Evolutionary conservation across 1,284 basidiomycete genomes (phyloP), one percentile per base, ranked within the genome.

Genomic region (Pascua sp.): DNA sequence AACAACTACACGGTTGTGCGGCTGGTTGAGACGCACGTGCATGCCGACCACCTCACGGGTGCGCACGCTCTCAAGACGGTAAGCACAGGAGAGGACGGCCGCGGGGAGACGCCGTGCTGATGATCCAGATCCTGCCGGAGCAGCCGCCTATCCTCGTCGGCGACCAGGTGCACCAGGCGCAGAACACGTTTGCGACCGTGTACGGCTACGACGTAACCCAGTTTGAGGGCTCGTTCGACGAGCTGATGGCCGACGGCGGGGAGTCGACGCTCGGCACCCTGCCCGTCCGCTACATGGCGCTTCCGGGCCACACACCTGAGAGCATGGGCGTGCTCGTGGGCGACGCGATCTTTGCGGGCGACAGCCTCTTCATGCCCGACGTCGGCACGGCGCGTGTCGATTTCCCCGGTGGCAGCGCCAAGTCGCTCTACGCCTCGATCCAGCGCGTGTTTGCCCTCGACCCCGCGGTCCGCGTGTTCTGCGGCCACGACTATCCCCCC

Each of bases 301-400:
- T 72, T 1, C 71, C 71, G 1, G 71, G 71, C 2, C 69, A 70
- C 47, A 72, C 68, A 7, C 24, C 24, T 7, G 24, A 32, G 24
- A 32, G 24, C 24, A 32, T 32, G 7, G 61, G 60, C 1, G 52
- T 64, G 37, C 43, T 54, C 32, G 39, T 68, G 18, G 69, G 66
- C 18, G 64, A 68, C 43, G 55, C 56, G 8, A 56, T 70, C 11
- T 72, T 69, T 43, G 66, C 62, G 0, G 70, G 70, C 10, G 70
- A 72, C 51, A 67, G 67, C 15, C 57, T 72, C 43, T 71, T 72
- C 44, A 54, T 71, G 51, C 70, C 70, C 16, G 63, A 67, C 43
- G 63, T 70, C 12, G 68, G 68, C 18, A 65, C 68, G 4, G 69
- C 70, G 45, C 67, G 70, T 16, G 64, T 65, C 41, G 70, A 72